Conservation (phyloP, 2,329 filamentous ascomycete genomes). For the Nectriaceae sp. region DNA sequence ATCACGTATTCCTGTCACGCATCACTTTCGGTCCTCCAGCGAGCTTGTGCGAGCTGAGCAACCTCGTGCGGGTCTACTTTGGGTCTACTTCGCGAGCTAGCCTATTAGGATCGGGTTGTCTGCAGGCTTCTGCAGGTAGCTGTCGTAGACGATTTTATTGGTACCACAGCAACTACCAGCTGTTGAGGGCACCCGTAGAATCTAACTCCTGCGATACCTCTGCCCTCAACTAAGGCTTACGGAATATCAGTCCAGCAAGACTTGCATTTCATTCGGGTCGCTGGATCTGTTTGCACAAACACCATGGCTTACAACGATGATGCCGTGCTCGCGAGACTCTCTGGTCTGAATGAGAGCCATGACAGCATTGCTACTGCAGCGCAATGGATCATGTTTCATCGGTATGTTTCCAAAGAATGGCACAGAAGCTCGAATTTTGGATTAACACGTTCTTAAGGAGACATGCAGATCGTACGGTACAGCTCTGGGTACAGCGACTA, state of each 20-base stretch:
- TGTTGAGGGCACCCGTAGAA: slow-evolving; percentile 22
- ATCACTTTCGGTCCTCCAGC: slow-evolving; percentile 17
- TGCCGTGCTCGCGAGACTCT: slow-evolving; percentile 91
- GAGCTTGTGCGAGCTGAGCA: slow-evolving; percentile 15
- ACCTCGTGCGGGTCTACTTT: slow-evolving; percentile 8
- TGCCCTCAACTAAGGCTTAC: slow-evolving; percentile 5
- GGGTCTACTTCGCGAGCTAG: slow-evolving; percentile 10
- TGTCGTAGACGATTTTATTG: slow-evolving; percentile 32
- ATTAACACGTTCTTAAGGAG: slow-evolving; percentile 56
- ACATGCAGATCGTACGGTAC: slow-evolving; percentile 87
- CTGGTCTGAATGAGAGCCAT: slow-evolving; percentile 93
- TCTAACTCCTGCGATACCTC: slow-evolving; percentile 16
- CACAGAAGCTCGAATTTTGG: neutral
- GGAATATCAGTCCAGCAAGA: slow-evolving; percentile 1
- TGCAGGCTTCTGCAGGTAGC: slow-evolving; percentile 21
- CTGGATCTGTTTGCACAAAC: neutral
- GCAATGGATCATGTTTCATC: slow-evolving; percentile 99
- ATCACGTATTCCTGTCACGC: slow-evolving; percentile 18
- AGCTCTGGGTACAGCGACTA: slow-evolving; percentile 87
- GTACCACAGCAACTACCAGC: slow-evolving; percentile 26
- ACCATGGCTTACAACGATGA: slow-evolving; percentile 94
- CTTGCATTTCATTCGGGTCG: slow-evolving; percentile 1
- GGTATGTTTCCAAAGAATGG: slow-evolving; percentile 54
- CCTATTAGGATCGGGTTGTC: slow-evolving; percentile 19
- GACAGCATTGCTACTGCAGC: slow-evolving; percentile 95